These are phyloP conservation scores for Agapanthus africanus DNA, from an alignment of 106 monocot species.

Conservation along the genomic window DNA sequence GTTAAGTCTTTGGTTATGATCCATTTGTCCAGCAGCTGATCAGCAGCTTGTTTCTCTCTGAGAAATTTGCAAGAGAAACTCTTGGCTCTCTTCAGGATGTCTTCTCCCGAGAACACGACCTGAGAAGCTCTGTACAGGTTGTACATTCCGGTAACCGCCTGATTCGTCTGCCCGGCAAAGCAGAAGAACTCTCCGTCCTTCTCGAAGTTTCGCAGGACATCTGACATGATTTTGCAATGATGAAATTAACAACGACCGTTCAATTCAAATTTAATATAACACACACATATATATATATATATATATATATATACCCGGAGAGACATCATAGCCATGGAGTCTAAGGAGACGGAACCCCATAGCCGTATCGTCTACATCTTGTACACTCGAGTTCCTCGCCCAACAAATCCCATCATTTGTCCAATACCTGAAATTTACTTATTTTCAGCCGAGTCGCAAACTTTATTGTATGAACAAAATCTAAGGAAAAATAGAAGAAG, in stretches of 20 bases:
- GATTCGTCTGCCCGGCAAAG: conserved; percentile 80
- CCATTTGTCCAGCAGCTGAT: conserved; percentile 77
- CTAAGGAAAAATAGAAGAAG: no score
- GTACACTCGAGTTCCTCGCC: conserved; percentile 68
- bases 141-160: conserved; percentile 87
- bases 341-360: conserved; percentile 93
- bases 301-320: conserved; percentile 37
- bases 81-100: conserved; percentile 52
- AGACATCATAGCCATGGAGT: conserved; percentile 83
- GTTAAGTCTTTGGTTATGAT: conserved; percentile 89
- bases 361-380: conserved; percentile 81
- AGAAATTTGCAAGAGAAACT: conserved; percentile 58
- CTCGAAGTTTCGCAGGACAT: conserved; percentile 64
- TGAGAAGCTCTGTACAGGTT: conserved; percentile 86
- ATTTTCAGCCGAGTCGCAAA: background rate
- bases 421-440: conserved; percentile 39
- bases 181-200: conserved; percentile 85
- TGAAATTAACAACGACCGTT: no score
- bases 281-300: no score
- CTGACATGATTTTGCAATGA: conserved; percentile 16
- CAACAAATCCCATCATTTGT: conserved; percentile 74
- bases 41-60: conserved; percentile 40
- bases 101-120: conserved; percentile 49
- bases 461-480: background rate
- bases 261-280: no score